phyloP scores from a whole-genome alignment of 352 stramenopile genomes.

The Globisporangium nodosum region DNA sequence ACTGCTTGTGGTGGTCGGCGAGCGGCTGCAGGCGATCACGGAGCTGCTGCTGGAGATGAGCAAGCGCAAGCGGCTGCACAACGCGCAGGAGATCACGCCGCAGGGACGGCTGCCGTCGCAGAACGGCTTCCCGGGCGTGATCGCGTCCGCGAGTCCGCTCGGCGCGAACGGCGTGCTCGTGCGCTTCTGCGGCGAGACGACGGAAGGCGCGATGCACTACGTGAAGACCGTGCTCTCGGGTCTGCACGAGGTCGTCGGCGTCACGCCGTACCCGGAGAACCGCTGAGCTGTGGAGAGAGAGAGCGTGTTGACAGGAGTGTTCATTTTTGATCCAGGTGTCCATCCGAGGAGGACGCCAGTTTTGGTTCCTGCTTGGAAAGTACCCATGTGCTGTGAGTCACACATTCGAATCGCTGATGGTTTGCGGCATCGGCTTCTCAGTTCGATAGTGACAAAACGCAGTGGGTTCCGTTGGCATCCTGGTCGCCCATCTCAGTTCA shows the following conservation, averaged over 20 bases:
- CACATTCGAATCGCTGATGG: background rate
- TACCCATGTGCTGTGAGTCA: background rate
- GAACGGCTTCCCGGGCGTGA: conserved; percentile 43
- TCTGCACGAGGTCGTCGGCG: conserved; percentile 49
- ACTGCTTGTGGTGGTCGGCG: conserved; percentile 58
- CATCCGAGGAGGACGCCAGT: background rate
- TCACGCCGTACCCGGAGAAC: conserved; percentile 71
- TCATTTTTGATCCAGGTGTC: background rate
- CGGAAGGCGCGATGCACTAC: conserved; percentile 55
- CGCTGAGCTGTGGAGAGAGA: conserved; percentile 20
- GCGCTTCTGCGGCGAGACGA: conserved; percentile 60
- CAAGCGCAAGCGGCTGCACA: conserved; percentile 70
- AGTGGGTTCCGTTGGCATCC: background rate
- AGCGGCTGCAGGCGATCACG: conserved; percentile 44
- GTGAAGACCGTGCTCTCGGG: conserved; percentile 54
- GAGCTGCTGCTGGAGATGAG: conserved; percentile 55
- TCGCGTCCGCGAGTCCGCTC: conserved; percentile 73
- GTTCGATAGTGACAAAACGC: background rate
- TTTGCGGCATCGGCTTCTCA: background rate
- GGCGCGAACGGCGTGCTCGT: conserved; percentile 54
- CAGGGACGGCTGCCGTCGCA: conserved; percentile 50
- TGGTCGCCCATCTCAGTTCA: background rate
- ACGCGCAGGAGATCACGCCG: conserved; percentile 61
- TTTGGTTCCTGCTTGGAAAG: background rate
- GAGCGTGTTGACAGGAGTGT: background rate